Evolutionary conservation across 805 yeast genomes (phyloP).

Genomic region (Schwanniomyces vanrijiae): DNA sequence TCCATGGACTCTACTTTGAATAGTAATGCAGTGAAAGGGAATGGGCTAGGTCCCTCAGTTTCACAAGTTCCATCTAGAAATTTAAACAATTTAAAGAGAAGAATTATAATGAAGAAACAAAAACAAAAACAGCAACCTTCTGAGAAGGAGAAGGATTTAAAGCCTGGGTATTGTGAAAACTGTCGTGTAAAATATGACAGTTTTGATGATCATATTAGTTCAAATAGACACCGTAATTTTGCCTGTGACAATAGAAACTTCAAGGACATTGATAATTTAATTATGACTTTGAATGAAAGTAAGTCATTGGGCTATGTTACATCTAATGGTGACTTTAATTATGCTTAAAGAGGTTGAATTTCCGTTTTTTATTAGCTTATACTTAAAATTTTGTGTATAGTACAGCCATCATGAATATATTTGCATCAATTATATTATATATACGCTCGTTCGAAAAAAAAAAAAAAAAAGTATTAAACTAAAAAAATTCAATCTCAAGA

Average conservation of each 20-base stretch:
- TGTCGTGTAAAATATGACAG: slow-evolving; percentile 82
- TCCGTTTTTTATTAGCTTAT: background rate
- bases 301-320: slow-evolving; percentile 42
- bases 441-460: background rate
- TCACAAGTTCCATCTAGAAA: slow-evolving; percentile 57
- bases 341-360: slow-evolving; percentile 6
- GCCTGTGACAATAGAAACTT: slow-evolving; percentile 74
- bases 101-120: slow-evolving; percentile 43
- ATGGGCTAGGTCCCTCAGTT: slow-evolving; percentile 61
- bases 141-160: slow-evolving; percentile 28
- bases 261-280: slow-evolving; percentile 71
- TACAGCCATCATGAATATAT: background rate
- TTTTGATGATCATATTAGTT: slow-evolving; percentile 70
- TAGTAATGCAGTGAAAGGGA: slow-evolving; percentile 40
- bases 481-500: background rate
- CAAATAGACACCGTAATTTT: slow-evolving; percentile 73
- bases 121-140: slow-evolving; percentile 15
- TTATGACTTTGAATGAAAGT: slow-evolving; percentile 48
- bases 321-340: slow-evolving; percentile 40
- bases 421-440: background rate
- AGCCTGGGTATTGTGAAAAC: slow-evolving; percentile 90
- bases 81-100: slow-evolving; percentile 46
- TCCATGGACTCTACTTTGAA: slow-evolving; percentile 42
- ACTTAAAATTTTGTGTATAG: background rate
- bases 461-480: background rate